Conservation (phyloP, 148 eudicot genomes). For the Camellia lanceoleosa region DNA sequence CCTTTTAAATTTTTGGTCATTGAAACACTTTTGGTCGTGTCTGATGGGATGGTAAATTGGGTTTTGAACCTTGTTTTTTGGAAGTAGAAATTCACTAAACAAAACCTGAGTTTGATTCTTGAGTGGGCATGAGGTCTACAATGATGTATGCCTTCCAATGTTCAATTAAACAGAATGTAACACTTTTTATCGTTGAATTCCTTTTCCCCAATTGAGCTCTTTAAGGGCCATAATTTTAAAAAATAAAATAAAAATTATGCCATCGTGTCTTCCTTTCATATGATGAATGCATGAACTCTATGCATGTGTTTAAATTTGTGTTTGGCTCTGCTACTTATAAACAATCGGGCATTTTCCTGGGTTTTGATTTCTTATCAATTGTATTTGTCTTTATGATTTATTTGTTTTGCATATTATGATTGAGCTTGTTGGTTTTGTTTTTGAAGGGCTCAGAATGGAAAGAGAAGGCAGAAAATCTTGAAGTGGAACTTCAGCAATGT, state of each 20-base stretch:
- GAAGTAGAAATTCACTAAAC: background rate
- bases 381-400: background rate
- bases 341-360: background rate
- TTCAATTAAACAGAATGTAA: background rate
- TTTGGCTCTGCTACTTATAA: background rate
- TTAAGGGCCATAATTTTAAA: background rate
- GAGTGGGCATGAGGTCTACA: background rate
- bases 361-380: background rate
- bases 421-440: slow-evolving; percentile 10
- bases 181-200: background rate
- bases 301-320: background rate
- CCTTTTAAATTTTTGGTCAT: background rate
- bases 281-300: background rate
- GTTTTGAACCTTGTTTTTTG: background rate
- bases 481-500: slow-evolving; percentile 91
- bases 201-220: background rate
- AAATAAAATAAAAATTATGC: too few relatives aligned
- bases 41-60: background rate
- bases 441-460: slow-evolving; percentile 94
- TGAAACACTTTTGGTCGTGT: background rate
- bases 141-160: background rate
- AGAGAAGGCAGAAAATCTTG: slow-evolving; percentile 91
- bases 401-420: slow-evolving; percentile 13
- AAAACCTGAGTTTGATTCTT: background rate
- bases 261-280: background rate